Evolutionary conservation across 2,329 filamentous ascomycete species (phyloP), one percentile per base, ranked within the genome.

Genomic region (Fonsecaea monophora): DNA sequence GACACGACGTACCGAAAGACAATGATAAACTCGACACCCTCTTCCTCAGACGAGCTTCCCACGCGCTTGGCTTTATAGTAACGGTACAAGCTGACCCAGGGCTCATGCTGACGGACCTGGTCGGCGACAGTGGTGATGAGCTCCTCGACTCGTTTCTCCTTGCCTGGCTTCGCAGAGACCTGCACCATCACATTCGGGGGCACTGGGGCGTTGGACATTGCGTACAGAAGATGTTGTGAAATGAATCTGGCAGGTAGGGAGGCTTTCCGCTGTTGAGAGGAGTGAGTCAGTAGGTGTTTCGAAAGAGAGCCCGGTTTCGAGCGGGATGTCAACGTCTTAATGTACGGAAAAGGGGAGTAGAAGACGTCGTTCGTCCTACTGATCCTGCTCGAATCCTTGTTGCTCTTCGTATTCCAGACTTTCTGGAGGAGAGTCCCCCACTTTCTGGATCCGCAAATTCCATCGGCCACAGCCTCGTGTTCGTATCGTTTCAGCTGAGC

Each of bases 131-230:
- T 4, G 38, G 34, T 35, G 54, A 56, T 61, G 25, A 62, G 15
- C 53, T 66, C 64, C 34, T 45, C 45, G 8, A 62, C 54, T 40
- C 64, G 60, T 25, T 53, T 42, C 53, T 62, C 64, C 34, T 66
- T 58, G 38, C 64, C 64, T 15, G 40, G 34, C 7, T 62, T 62
- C 6, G 59, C 59, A 13, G 48, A 54, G 18, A 66, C 37, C 18
- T 53, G 37, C 12, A 66, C 64, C 35, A 65, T 45, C 8, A 65
- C 58, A 38, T 65, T 61, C 8, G 56, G 45, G 18, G 57, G 35
- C 25, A 18, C 35, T 21, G 21, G 32, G 40, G n/a, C 18, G 57
- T 37, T 57, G 6, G 54, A 18, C 45, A 50, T 50, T 4, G 45
- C 25, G 18, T 18, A 50, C 45, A 25, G 9, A 18, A 42, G 40